These are phyloP conservation scores for Nannochloropsis gaditana DNA, from an alignment of 108 stramenopile genomes.

Conservation along the genomic window DNA sequence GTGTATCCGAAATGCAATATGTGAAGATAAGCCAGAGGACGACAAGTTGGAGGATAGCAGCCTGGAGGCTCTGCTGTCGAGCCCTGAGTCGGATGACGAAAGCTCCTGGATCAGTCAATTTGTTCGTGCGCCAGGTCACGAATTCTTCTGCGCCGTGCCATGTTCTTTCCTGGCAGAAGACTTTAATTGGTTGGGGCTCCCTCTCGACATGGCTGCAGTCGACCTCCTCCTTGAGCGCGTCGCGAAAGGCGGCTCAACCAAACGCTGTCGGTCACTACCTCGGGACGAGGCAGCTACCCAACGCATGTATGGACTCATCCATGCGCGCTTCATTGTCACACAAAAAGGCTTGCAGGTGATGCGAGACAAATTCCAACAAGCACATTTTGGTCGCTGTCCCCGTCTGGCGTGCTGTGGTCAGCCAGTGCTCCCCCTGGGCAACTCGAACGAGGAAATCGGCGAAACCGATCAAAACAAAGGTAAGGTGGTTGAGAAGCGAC, in stretches of 20 bases:
- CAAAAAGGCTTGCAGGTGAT: slow-evolving; percentile 14
- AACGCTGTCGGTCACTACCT: background rate
- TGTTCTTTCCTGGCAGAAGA: slow-evolving; percentile 3
- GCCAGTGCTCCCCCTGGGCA: background rate
- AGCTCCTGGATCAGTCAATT: background rate
- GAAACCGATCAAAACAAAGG: background rate
- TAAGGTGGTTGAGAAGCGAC: background rate
- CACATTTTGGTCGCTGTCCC: slow-evolving; percentile 24
- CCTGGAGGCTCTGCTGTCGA: background rate
- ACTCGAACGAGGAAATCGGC: background rate
- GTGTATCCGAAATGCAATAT: too few species aligned
- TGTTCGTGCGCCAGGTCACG: background rate
- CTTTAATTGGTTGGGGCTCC: slow-evolving; percentile 1
- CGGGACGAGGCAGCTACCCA: background rate
- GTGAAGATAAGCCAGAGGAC: background rate
- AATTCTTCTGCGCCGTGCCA: background rate
- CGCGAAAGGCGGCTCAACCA: background rate
- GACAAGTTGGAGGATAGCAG: background rate
- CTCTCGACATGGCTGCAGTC: background rate
- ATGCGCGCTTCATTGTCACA: slow-evolving; percentile 21
- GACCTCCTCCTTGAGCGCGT: background rate
- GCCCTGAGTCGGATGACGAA: background rate
- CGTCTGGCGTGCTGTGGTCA: background rate
- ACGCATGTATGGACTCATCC: slow-evolving; percentile 23
- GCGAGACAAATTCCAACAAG: background rate